A percentile compares a stretch with the other conserved stretches of the same genome.
Conservation (phyloP, 164 flowering plant genomes). For the Nymphaea thermarum region DNA sequence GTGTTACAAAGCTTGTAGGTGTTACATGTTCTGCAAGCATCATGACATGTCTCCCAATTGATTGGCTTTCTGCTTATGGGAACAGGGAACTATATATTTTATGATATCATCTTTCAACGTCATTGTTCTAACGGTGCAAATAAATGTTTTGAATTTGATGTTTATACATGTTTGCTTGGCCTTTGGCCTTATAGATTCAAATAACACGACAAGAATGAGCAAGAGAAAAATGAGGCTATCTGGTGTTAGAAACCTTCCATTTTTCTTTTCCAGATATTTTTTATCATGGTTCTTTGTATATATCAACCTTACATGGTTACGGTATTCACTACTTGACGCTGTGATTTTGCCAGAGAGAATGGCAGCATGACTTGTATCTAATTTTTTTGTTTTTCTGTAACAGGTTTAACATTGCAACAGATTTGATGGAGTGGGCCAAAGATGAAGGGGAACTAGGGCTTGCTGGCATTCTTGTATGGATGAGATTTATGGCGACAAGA, state of each 20-base stretch:
- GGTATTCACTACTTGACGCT: background rate
- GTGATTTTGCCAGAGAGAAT: background rate
- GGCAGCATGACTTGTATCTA: background rate
- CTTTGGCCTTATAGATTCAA: background rate
- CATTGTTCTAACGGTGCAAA: no score
- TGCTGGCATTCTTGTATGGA: constrained; percentile 96
- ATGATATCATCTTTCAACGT: no score
- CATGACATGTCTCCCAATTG: no score
- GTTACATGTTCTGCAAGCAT: no score
- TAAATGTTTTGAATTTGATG: no score
- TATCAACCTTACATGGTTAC: background rate
- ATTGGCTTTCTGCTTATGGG: no score
- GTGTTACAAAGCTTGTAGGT: no score
- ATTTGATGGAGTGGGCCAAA: constrained; percentile 62
- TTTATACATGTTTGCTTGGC: no score
- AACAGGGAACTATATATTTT: no score
- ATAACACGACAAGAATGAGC: background rate
- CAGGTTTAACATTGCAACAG: constrained; percentile 97
- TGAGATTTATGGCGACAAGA: constrained; percentile 98
- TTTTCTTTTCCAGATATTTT: background rate
- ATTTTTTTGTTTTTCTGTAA: constrained; percentile 5
- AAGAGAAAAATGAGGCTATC: background rate
- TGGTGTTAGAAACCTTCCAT: background rate
- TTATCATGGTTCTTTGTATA: background rate
- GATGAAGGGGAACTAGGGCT: constrained; percentile 72